phyloP scores from a whole-genome alignment of 2,329 filamentous ascomycete genomes.

The Rhynchosporium graminicola region DNA sequence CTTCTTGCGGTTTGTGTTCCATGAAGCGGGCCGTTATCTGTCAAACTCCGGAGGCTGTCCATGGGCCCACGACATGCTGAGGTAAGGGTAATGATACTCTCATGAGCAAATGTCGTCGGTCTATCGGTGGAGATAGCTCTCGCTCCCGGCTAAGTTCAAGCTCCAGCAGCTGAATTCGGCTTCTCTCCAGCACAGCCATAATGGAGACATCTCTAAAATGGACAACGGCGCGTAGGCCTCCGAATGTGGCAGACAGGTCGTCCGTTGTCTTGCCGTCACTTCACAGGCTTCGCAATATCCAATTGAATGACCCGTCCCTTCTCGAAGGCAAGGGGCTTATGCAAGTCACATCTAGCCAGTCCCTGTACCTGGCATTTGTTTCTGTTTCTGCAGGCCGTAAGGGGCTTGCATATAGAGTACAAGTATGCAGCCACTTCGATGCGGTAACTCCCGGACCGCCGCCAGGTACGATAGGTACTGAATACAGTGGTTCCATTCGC shows the following conservation, averaged over 20 bases:
- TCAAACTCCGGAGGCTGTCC: no score
- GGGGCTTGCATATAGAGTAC: constrained; percentile 4
- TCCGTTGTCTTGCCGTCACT: neutral
- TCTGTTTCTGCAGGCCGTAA: constrained; percentile 8
- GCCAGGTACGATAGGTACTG: no score
- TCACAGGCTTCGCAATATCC: neutral
- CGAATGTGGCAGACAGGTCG: neutral
- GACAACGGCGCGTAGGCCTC: neutral
- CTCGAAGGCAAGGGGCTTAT: neutral
- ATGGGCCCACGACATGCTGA: no score
- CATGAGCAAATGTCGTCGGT: no score
- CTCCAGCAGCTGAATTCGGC: neutral
- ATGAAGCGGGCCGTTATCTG: no score
- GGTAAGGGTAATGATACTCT: no score
- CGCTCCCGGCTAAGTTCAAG: no score
- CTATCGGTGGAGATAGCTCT: no score
- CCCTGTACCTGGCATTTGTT: neutral
- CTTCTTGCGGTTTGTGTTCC: no score
- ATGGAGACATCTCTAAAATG: constrained; percentile 8
- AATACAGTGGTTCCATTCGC: neutral
- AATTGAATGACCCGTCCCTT: neutral
- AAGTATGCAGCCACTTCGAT: neutral
- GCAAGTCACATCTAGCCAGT: constrained; percentile 5
- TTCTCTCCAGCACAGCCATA: constrained; percentile 1
- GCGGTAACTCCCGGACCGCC: constrained; percentile 5